Conservation (phyloP, 1,284 basidiomycete species). For the Boletus austroedulis region DNA sequence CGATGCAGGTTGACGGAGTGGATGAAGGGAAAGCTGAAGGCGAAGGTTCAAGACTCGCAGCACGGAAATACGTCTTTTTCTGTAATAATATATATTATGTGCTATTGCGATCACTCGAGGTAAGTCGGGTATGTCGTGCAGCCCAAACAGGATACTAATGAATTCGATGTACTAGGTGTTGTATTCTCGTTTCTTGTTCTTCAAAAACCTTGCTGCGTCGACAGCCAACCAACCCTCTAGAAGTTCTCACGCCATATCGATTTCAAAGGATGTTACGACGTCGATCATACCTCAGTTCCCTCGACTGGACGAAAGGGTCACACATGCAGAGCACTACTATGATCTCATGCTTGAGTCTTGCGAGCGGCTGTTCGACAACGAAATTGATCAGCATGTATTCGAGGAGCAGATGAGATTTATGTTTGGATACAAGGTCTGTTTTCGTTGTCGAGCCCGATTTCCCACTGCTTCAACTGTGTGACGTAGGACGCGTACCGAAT, state of each 20-base stretch:
- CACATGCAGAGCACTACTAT: constrained; percentile 65
- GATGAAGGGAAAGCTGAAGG: constrained; percentile 29
- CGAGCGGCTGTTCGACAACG: constrained; percentile 89
- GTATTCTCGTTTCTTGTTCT: constrained; percentile 79
- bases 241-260: constrained; percentile 27
- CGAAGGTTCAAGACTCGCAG: constrained; percentile 27
- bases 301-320: constrained; percentile 25
- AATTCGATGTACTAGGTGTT: constrained; percentile 54
- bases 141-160: constrained; percentile 1
- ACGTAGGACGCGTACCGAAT: constrained; percentile 72
- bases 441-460: neutral
- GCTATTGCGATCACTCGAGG: constrained; percentile 82
- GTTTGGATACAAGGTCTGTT: constrained; percentile 77
- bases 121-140: constrained; percentile 36
- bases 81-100: constrained; percentile 89
- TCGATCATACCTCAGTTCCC: constrained; percentile 13
- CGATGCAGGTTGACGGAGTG: constrained; percentile 39
- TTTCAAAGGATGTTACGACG: constrained; percentile 38
- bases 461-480: neutral
- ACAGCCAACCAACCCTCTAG: constrained; percentile 38
- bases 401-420: constrained; percentile 91
- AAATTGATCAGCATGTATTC: constrained; percentile 82
- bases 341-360: constrained; percentile 82
- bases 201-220: constrained; percentile 70
- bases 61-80: constrained; percentile 71